Evolutionary conservation across 2,329 filamentous ascomycete species (phyloP).

Genomic region (Sphaerostilbella broomeana): DNA sequence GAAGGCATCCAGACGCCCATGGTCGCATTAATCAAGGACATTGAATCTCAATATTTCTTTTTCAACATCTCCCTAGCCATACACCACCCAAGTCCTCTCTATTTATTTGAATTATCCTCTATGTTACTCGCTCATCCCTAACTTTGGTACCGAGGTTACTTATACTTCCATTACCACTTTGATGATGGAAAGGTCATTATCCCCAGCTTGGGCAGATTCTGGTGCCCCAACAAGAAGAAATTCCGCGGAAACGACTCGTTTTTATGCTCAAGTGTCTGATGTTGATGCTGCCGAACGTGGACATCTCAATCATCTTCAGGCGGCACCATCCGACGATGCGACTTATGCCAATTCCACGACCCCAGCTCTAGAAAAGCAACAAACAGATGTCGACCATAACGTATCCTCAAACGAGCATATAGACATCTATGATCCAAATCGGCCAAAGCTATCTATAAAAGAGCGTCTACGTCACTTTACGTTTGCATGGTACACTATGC

Average conservation of each 20-base stretch:
- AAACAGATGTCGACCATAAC: neutral
- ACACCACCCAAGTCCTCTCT: neutral
- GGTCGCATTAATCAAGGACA: no score
- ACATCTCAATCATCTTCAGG: neutral
- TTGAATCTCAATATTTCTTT: neutral
- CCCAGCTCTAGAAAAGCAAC: constrained; percentile 1
- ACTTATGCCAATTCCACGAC: constrained; percentile 8
- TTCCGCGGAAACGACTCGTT: neutral
- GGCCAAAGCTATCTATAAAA: constrained; percentile 32
- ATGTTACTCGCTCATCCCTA: neutral
- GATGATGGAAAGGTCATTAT: neutral
- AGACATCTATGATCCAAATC: constrained; percentile 19
- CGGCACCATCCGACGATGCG: constrained; percentile 5
- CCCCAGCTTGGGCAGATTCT: constrained; percentile 6
- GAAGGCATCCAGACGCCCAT: neutral
- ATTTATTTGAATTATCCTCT: neutral
- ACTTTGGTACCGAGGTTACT: no score
- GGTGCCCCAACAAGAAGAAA: constrained; percentile 9
- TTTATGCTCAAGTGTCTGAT: neutral
- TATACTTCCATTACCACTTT: neutral
- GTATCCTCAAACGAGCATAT: no score
- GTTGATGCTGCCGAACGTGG: neutral
- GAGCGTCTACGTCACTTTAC: constrained; percentile 53
- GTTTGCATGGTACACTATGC: constrained; percentile 68
- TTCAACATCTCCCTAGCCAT: neutral